Base-by-base conservation (phyloP, 768 basidiomycete genomes). In the Termitomyces sp. region DNA sequence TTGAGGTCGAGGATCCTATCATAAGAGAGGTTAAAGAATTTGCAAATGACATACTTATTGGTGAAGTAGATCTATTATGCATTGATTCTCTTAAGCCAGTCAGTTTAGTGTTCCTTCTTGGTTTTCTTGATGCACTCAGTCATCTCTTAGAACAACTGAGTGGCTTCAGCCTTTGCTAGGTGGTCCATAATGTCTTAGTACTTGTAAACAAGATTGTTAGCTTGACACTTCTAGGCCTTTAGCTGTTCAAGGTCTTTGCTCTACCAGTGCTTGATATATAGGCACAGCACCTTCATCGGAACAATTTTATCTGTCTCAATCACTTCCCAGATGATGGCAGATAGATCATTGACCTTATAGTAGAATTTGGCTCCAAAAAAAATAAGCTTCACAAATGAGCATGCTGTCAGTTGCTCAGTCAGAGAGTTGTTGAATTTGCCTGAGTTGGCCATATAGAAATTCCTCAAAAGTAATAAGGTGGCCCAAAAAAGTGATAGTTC, bases 201-300 rank as follows among this genome's bases (percentile, higher is more conserved):
- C 25, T 40, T 37, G 43, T 46, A 27, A 0, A 27, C 29, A 1
- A 38, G 29, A 19, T 40, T 40, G 31, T 31, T 42, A 12, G 52
- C 34, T 10, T 51, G 11, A 7, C 21, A 11, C 10, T 31, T 9
- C 7, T 17, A 5, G 3, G 7, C 21, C 10, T 53, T 53, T 19
- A 45, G 34, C 3, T 9, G 21, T 6, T 35, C 41, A 11, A 70
- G 58, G 9, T 67, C 64, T 0, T 38, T 10, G 3, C 19, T 64
- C 62, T 62, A 70, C 67, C 67, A 69, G 0, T 61, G n/a, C 11
- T 65, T 68, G 11, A 57, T 43, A 40, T 56, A 56, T 0, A 63
- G 66, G 31, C 41, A 50, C 2, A 59, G 64, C 21, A 56, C 59
- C 40, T 12, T 56, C 23, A 48, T 10, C 23, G 54, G 54, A 4